Evolutionary conservation across 257 asterid genomes (phyloP).

Genomic region (Nicotiana noctiflora): DNA sequence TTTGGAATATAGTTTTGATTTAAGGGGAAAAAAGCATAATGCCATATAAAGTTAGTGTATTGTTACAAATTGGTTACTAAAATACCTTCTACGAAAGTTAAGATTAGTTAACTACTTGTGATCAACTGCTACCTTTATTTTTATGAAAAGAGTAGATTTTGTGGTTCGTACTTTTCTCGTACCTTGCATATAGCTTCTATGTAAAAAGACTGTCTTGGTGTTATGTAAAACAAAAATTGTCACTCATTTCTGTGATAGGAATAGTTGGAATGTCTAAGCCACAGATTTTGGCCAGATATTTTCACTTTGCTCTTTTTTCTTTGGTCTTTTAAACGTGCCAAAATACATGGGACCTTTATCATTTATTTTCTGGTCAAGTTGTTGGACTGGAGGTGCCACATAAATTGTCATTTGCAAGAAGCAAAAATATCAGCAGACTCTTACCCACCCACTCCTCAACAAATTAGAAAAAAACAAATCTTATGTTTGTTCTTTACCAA

Average conservation of each 20-base stretch:
- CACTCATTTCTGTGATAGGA: neutral
- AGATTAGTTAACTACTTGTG: neutral
- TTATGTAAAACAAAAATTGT: neutral
- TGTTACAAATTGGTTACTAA: neutral
- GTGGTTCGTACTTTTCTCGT: too few species aligned
- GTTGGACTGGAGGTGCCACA: neutral
- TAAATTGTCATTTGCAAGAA: neutral
- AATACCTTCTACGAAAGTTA: neutral
- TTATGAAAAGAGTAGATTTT: too few species aligned
- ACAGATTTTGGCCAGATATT: neutral
- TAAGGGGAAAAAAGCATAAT: neutral
- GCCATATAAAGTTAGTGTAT: neutral
- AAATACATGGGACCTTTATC: neutral
- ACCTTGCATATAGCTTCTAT: too few species aligned
- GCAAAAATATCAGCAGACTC: neutral
- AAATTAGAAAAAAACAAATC: neutral
- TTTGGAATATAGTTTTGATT: neutral
- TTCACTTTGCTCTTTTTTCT: too few species aligned
- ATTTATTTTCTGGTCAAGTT: neutral
- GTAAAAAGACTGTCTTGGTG: too few species aligned
- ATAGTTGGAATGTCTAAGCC: neutral
- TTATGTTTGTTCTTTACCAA: neutral
- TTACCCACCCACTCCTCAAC: neutral
- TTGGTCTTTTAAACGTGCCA: neutral
- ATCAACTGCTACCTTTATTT: too few species aligned